Base-by-base conservation (phyloP, 495 filamentous ascomycete genomes). In the Tuber magnatum region DNA sequence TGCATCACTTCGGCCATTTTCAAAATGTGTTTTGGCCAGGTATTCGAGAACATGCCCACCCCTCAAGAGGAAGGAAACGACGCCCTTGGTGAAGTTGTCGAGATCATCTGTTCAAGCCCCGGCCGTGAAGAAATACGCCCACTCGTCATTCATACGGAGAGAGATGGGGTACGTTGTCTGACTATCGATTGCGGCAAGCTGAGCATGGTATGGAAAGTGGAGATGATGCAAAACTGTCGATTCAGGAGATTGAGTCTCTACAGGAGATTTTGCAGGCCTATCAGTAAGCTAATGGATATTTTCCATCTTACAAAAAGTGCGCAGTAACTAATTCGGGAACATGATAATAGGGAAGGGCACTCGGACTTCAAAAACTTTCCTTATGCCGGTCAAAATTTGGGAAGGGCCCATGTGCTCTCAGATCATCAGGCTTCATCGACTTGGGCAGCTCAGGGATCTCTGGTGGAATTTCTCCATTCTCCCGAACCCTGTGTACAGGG, bases 401-500 rank as follows among this genome's bases (percentile, higher is more conserved):
- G 24, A 56, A 28, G 51, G 24, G 51, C 2, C 24, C 3, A 6
- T 56, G 8, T 56, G 51, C 9, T 0, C 28, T 8, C 24, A 56
- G 7, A 28, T 56, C 9, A 28, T 56, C n/a, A 56, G 10, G 51
- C 51, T 56, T 56, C 24, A 56, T 28, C 28, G n/a, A 28, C 51
- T 56, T 56, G 51, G 51, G 3, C 0, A 14, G 1, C n/a, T 56
- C 9, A 56, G 9, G n/a, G 51, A 10, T 7, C 24, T 3, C 24
- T 56, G 51, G 51, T 56, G 51, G 51, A 56, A 56, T 20, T 48
- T 24, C 6, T 9, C 46, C 0, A 48, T 48, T 48, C 46, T 48
- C 7, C 22, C 6, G 20, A 48, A 5, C 0, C 2, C 1, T 9
- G 6, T 5, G 7, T 0, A 0, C 20, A 1, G 22, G 0, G 46